Conservation (phyloP, 257 asterid species). For the Solanum paucissectum region DNA sequence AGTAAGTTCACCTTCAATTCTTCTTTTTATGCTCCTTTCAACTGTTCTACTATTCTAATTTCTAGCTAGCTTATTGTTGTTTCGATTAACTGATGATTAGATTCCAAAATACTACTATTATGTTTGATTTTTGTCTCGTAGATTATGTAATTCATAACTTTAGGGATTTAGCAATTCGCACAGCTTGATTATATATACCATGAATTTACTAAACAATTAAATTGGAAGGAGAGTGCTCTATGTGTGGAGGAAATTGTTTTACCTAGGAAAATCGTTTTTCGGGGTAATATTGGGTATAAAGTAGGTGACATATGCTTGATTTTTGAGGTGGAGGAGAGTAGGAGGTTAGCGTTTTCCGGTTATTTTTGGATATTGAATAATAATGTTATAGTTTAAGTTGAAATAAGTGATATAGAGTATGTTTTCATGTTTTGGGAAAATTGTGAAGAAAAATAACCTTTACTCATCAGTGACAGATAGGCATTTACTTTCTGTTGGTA, state of each 20-base stretch:
- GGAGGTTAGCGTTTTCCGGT: not conserved
- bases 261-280: not conserved
- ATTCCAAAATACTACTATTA: not conserved
- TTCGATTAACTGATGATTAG: not conserved
- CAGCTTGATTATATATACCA: not conserved
- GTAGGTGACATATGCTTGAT: not conserved
- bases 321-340: not conserved
- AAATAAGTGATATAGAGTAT: not conserved
- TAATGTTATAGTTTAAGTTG: not conserved
- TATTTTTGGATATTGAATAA: not conserved
- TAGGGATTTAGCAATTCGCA: not conserved
- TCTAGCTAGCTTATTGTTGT: not conserved
- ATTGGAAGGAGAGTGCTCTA: not conserved
- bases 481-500: not conserved
- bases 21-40: not conserved
- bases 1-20: conserved; percentile 18
- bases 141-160: not conserved
- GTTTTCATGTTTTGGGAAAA: not conserved
- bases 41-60: not conserved
- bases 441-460: not conserved
- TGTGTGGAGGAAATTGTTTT: not conserved
- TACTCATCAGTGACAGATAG: not conserved
- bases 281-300: not conserved
- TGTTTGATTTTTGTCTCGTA: not conserved
- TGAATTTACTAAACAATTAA: not conserved